Evolutionary conservation across 2,329 filamentous ascomycete genomes (phyloP).

Genomic region (Ceratocystis huliohia): DNA sequence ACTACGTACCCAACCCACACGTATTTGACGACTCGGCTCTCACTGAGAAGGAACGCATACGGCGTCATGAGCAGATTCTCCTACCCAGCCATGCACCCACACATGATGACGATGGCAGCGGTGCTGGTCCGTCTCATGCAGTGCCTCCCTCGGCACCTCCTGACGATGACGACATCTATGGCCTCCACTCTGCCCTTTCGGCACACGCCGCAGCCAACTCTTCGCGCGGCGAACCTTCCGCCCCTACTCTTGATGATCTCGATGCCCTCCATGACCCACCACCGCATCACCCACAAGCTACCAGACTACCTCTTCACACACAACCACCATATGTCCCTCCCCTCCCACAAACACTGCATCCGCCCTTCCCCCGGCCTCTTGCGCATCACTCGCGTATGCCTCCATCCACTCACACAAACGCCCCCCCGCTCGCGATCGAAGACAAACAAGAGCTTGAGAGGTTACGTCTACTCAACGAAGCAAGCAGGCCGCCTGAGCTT

Average conservation of each 20-base stretch:
- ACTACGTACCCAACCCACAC: slow-evolving; percentile 49
- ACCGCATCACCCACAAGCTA: slow-evolving; percentile 21
- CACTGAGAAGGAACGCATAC: slow-evolving; percentile 70
- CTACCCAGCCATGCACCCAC: slow-evolving; percentile 61
- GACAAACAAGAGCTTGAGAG: slow-evolving; percentile 73
- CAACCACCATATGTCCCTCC: slow-evolving; percentile 20
- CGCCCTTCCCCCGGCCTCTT: neutral
- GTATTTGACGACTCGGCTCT: slow-evolving; percentile 47
- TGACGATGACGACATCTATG: slow-evolving; percentile 29
- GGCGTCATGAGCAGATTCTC: slow-evolving; percentile 63
- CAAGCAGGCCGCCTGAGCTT: slow-evolving; percentile 49
- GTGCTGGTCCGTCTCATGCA: slow-evolving; percentile 30
- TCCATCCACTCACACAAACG: neutral
- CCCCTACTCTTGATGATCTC: slow-evolving; percentile 14
- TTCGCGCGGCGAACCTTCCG: slow-evolving; percentile 11
- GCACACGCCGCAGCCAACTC: slow-evolving; percentile 24
- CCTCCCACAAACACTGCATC: slow-evolving; percentile 25
- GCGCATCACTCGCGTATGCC: slow-evolving; percentile 8
- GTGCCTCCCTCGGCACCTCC: slow-evolving; percentile 24
- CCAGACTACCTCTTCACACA: neutral
- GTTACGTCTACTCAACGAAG: slow-evolving; percentile 48
- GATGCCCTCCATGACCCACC: slow-evolving; percentile 18
- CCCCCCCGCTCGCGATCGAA: slow-evolving; percentile 32
- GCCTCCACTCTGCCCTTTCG: slow-evolving; percentile 39
- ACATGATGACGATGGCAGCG: slow-evolving; percentile 14